These are phyloP conservation scores for Madurella fahalii DNA, from an alignment of 2,329 filamentous ascomycete species.

Conservation along the genomic window DNA sequence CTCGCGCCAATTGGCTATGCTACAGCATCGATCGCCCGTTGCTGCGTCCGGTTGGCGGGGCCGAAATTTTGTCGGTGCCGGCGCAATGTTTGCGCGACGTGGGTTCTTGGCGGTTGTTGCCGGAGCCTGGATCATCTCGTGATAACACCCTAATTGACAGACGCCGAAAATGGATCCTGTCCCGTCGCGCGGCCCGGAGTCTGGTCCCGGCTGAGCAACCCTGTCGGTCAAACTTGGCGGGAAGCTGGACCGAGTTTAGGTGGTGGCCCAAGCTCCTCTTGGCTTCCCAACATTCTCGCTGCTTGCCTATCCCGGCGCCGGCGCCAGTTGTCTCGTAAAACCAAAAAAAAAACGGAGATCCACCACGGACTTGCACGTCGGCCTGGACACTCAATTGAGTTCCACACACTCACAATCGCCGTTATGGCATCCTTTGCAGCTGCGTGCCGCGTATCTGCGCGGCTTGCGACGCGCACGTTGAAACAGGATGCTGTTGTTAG, in stretches of 20 bases:
- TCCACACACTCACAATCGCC: slow-evolving; percentile 18
- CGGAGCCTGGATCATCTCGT: background rate
- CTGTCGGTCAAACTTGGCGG: too few species aligned
- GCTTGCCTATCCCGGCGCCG: too few species aligned
- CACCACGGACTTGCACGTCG: slow-evolving; percentile 6
- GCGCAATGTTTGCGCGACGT: slow-evolving; percentile 11
- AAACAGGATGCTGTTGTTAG: slow-evolving; percentile 51
- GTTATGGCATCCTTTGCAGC: slow-evolving; percentile 64
- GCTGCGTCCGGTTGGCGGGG: slow-evolving; percentile 6
- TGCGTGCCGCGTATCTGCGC: slow-evolving; percentile 60
- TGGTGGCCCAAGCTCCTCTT: slow-evolving; percentile 6
- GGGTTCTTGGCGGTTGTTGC: slow-evolving; percentile 5
- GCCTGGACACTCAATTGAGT: slow-evolving; percentile 11
- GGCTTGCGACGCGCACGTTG: slow-evolving; percentile 53
- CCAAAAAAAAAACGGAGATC: slow-evolving; percentile 2
- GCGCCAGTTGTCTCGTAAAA: background rate
- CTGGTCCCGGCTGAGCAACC: too few species aligned
- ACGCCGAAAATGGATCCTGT: too few species aligned
- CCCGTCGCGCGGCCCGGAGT: too few species aligned
- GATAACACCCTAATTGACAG: slow-evolving; percentile 1
- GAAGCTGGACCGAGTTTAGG: slow-evolving; percentile 5
- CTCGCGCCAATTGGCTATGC: background rate
- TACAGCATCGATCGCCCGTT: background rate
- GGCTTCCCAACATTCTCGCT: slow-evolving; percentile 1
- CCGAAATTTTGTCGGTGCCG: slow-evolving; percentile 14